Evolutionary conservation across 495 filamentous ascomycete species (phyloP).

Genomic region (Rhizodiscina lignyota): DNA sequence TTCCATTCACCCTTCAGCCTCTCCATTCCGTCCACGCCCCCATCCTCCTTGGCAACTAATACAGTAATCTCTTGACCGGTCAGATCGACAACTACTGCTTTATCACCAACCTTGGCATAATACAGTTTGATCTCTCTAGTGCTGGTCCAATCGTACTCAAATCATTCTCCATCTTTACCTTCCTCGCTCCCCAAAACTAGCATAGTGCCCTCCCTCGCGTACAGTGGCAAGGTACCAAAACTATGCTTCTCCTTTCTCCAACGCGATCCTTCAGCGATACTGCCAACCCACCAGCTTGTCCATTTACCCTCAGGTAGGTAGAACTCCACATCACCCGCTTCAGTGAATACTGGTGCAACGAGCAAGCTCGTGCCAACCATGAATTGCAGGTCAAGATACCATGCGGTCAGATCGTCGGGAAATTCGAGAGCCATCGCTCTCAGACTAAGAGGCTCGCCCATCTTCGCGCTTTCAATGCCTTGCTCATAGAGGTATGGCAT

Average conservation of each 20-base stretch:
- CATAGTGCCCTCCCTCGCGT: conserved; percentile 13
- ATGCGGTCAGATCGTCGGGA: conserved; percentile 16
- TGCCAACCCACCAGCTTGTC: conserved; percentile 64
- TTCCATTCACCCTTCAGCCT: no score
- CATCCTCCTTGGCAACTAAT: conserved; percentile 7
- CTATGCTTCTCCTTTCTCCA: conserved; percentile 15
- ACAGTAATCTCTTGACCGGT: conserved; percentile 7
- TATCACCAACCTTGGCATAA: conserved; percentile 10
- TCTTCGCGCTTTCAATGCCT: conserved; percentile 11
- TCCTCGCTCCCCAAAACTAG: conserved; percentile 14
- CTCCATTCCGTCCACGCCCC: no score
- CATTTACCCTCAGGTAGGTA: conserved; percentile 62
- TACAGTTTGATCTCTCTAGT: conserved; percentile 10
- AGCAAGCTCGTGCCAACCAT: conserved; percentile 15
- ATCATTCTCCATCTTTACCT: conserved; percentile 6
- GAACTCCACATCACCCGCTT: conserved; percentile 43
- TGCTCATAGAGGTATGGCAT: conserved; percentile 19
- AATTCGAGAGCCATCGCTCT: conserved; percentile 17
- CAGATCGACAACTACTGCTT: conserved; percentile 8
- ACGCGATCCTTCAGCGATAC: conserved; percentile 26
- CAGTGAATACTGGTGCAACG: conserved; percentile 17
- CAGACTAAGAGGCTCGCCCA: conserved; percentile 18
- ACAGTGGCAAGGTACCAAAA: conserved; percentile 12
- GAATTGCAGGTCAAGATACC: conserved; percentile 17
- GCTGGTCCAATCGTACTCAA: conserved; percentile 13